Evolutionary conservation across 345 rosid species (phyloP), one percentile per base, ranked within the genome.

Genomic region (Euphorbia tirucalli): DNA sequence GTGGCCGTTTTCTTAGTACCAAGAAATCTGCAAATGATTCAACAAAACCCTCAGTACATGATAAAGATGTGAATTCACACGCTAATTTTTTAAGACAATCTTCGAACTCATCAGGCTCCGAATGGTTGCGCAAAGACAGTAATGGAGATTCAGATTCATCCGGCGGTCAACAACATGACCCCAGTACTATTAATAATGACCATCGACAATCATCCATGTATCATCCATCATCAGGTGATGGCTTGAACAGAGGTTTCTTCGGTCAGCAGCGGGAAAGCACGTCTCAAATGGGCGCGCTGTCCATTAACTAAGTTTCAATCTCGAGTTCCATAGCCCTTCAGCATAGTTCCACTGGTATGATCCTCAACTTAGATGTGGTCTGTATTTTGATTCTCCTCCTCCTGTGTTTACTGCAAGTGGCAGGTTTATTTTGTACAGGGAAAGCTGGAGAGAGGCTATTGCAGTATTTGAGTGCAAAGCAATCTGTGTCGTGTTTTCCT

Each of bases 1-100:
- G 93, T 43, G 93, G 93, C 37, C 93, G 93, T 46, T 89, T 89
- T 61, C 83, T 86, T 18, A 86, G 82, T 68, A 78, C 80, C 16
- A 88, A 88, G 81, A 83, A 86, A 74, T 72, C 50, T 32, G 83
- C 73, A 54, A 57, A 68, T 46, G 77, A 71, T 41, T 70, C 60
- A 37, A 44, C 74, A 30, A 74, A 69, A 73, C 55, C 80, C 3
- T 25, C 75, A 27, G 65, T 78, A 61, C n/a, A n/a, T 35, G 85
- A 70, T 37, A 74, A 78, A 32, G 57, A 66, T 35, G 60, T 19
- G 15, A 49, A 69, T 65, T 65, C 83, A 19, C 78, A 68, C 43
- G 52, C 75, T 35, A 71, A 69, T 54, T 32, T 61, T 67, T 74
- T 81, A 63, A 39, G 63, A 15, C 72, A 64, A 9, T 64, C 75